Percentiles rank a stretch among this genome's conserved stretches.
phyloP scores from a whole-genome alignment of 2,329 filamentous ascomycete genomes.

The Fusarium dimerum region DNA sequence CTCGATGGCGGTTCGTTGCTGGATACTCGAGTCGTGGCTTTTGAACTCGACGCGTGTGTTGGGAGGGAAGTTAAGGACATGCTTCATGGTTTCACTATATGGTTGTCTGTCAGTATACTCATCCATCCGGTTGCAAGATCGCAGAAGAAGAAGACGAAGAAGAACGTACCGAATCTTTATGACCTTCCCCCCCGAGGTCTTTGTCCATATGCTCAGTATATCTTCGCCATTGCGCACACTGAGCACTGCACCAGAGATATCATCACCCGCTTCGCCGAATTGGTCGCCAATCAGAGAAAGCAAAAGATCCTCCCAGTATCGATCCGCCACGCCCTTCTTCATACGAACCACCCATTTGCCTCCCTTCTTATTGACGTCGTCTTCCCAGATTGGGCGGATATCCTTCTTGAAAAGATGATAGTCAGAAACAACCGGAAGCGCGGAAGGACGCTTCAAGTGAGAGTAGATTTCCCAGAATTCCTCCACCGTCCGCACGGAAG shows the following conservation, averaged over 20 bases:
- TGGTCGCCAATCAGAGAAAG: slow-evolving; percentile 91
- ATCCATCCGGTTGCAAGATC: slow-evolving; percentile 7
- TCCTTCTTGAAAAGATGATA: slow-evolving; percentile 98
- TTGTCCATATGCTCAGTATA: slow-evolving; percentile 96
- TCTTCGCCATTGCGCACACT: slow-evolving; percentile 96
- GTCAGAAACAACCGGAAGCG: slow-evolving; percentile 87
- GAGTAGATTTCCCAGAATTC: slow-evolving; percentile 89
- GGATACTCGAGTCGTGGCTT: slow-evolving; percentile 93
- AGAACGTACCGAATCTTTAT: slow-evolving; percentile 85
- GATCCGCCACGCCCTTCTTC: slow-evolving; percentile 95
- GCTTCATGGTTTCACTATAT: slow-evolving; percentile 86
- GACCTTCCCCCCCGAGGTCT: slow-evolving; percentile 88
- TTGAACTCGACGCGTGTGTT: slow-evolving; percentile 95
- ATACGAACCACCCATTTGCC: slow-evolving; percentile 97
- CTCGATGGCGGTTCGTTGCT: slow-evolving; percentile 86
- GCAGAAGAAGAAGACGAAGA: slow-evolving; percentile 7
- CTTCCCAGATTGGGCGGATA: slow-evolving; percentile 96
- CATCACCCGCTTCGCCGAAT: slow-evolving; percentile 87
- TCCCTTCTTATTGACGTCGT: slow-evolving; percentile 92
- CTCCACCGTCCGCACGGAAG: slow-evolving; percentile 77
- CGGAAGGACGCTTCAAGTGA: slow-evolving; percentile 86
- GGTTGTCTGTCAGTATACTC: slow-evolving; percentile 7
- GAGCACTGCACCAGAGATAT: slow-evolving; percentile 92
- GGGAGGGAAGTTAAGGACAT: slow-evolving; percentile 78
- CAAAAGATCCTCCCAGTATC: slow-evolving; percentile 95